Percentiles rank a stretch among this genome's conserved stretches.
phyloP scores from a whole-genome alignment of 495 filamentous ascomycete species.

The Hypomontagnella submonticulosa region DNA sequence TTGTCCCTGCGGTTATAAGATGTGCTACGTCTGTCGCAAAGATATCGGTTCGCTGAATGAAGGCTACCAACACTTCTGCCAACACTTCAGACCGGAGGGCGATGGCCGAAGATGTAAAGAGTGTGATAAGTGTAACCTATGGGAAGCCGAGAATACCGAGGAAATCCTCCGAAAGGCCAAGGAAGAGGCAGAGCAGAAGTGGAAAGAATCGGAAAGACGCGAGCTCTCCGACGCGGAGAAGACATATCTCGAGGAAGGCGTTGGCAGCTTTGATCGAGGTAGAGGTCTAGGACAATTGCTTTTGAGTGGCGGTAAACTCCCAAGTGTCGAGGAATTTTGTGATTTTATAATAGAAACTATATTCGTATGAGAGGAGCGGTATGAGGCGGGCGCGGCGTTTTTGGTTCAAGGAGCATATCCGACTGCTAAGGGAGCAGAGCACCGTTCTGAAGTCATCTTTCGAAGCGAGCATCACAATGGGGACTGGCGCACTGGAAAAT shows the following conservation, averaged over 20 bases:
- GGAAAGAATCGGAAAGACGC: slow-evolving; percentile 74
- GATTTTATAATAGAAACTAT: slow-evolving; percentile 58
- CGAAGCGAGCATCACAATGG: slow-evolving; percentile 31
- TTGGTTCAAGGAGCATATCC: slow-evolving; percentile 29
- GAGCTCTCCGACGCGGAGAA: slow-evolving; percentile 60
- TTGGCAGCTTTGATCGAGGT: slow-evolving; percentile 41
- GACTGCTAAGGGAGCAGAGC: slow-evolving; percentile 12
- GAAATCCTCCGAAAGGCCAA: slow-evolving; percentile 77
- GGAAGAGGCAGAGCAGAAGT: slow-evolving; percentile 82
- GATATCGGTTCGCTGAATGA: slow-evolving; percentile 63
- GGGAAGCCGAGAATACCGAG: slow-evolving; percentile 87
- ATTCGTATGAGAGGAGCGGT: slow-evolving; percentile 46
- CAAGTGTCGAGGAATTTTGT: slow-evolving; percentile 56
- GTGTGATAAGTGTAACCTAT: slow-evolving; percentile 91
- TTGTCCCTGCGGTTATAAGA: slow-evolving; percentile 97
- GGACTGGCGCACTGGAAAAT: slow-evolving; percentile 16
- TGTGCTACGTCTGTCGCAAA: slow-evolving; percentile 92
- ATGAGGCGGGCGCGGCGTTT: slow-evolving; percentile 19
- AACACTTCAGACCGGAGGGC: slow-evolving; percentile 87
- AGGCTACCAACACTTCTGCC: slow-evolving; percentile 88
- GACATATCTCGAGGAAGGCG: slow-evolving; percentile 58
- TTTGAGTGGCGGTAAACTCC: slow-evolving; percentile 45
- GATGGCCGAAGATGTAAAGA: slow-evolving; percentile 74
- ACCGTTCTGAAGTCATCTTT: slow-evolving; percentile 17
- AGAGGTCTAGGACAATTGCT: slow-evolving; percentile 45